phyloP scores from a whole-genome alignment of 768 basidiomycete genomes.

The Gloeophyllum trabeum region DNA sequence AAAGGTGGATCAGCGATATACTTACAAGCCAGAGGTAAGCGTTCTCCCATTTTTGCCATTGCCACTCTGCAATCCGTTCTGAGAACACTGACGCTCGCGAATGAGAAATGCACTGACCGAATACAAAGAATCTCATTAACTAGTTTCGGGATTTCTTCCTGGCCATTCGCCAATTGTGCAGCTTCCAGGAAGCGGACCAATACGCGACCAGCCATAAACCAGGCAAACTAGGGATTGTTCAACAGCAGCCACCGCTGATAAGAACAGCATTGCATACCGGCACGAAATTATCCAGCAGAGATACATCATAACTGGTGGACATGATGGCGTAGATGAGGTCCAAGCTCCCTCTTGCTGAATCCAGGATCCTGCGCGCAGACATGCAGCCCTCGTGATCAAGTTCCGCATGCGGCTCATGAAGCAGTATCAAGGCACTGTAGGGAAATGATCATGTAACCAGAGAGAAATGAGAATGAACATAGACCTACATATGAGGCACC shows the following conservation, averaged over 20 bases:
- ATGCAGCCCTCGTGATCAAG: slow-evolving; percentile 45
- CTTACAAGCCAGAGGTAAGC: slow-evolving; percentile 51
- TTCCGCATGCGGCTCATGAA: slow-evolving; percentile 71
- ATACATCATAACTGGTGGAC: slow-evolving; percentile 65
- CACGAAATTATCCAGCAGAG: slow-evolving; percentile 59
- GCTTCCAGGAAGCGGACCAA: slow-evolving; percentile 57
- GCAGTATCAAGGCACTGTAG: slow-evolving; percentile 49
- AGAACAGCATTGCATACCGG: slow-evolving; percentile 30
- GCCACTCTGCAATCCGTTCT: slow-evolving; percentile 33
- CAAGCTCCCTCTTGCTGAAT: slow-evolving; percentile 53
- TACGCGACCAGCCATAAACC: slow-evolving; percentile 59
- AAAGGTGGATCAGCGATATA: slow-evolving; percentile 4
- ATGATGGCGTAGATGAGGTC: slow-evolving; percentile 56
- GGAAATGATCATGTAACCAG: slow-evolving; percentile 16
- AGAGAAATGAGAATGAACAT: slow-evolving; percentile 28
- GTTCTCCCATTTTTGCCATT: slow-evolving; percentile 50
- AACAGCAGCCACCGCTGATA: slow-evolving; percentile 1
- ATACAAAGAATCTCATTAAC: slow-evolving; percentile 29
- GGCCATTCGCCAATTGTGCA: slow-evolving; percentile 42
- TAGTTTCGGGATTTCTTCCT: slow-evolving; percentile 46
- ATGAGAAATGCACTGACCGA: background rate
- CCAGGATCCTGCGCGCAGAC: slow-evolving; percentile 59
- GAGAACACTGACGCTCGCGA: slow-evolving; percentile 1
- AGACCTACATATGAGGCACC: slow-evolving; percentile 19
- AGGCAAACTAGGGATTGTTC: slow-evolving; percentile 36